phyloP scores from a whole-genome alignment of 305 asterid species.

The Striga hermonthica region DNA sequence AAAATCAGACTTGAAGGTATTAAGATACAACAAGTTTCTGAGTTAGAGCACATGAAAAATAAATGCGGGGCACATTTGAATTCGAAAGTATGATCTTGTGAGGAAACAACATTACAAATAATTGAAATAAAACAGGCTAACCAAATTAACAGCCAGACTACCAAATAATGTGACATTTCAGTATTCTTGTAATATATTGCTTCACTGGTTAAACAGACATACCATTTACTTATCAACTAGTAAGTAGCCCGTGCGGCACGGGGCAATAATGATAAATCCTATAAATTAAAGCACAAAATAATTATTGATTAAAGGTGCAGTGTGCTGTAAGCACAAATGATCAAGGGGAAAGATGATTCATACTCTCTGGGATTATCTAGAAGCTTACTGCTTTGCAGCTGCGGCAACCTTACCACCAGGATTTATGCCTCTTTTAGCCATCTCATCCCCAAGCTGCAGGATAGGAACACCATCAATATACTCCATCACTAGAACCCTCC shows the following conservation, averaged over 20 bases:
- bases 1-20: background rate
- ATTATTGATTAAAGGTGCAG: background rate
- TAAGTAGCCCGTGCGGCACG: no score
- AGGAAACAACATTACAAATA: slow-evolving; percentile 15
- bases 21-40: slow-evolving; percentile 9
- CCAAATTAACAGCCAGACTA: background rate
- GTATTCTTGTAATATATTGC: slow-evolving; percentile 5
- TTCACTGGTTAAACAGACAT: background rate
- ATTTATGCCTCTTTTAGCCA: slow-evolving; percentile 85
- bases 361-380: slow-evolving; percentile 49
- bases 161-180: slow-evolving; percentile 5
- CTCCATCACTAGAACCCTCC: slow-evolving; percentile 95
- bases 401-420: slow-evolving; percentile 88
- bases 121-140: slow-evolving; percentile 18
- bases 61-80: slow-evolving; percentile 14
- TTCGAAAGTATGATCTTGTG: slow-evolving; percentile 6
- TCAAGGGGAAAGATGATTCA: slow-evolving; percentile 31
- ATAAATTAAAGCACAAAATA: no score
- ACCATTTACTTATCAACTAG: background rate
- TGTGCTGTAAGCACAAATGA: slow-evolving; percentile 26
- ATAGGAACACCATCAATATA: slow-evolving; percentile 89
- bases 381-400: slow-evolving; percentile 93
- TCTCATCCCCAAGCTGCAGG: slow-evolving; percentile 89
- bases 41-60: slow-evolving; percentile 14
- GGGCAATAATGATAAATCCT: no score